These are phyloP conservation scores for Trifolium pratense DNA, from an alignment of 306 rosid species.

Conservation along the genomic window DNA sequence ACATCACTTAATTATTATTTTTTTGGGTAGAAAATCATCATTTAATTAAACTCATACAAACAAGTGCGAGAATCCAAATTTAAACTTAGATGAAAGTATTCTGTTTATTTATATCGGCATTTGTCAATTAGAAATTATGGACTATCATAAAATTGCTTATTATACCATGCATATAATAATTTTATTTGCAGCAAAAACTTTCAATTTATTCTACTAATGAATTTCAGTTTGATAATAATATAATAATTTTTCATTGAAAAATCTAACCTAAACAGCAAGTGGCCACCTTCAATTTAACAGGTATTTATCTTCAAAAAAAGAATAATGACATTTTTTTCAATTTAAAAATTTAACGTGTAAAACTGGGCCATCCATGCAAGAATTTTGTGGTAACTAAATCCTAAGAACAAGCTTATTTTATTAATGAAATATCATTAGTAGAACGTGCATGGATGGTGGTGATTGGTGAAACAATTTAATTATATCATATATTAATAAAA, in stretches of 20 bases:
- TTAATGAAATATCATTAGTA: slow-evolving; percentile 24
- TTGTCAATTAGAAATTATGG: too few relatives aligned
- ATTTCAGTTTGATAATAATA: neutral
- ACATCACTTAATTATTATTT: too few relatives aligned
- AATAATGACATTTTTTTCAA: neutral
- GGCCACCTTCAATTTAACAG: neutral
- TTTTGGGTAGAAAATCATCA: too few relatives aligned
- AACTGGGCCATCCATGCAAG: slow-evolving; percentile 26
- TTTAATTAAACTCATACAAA: too few relatives aligned
- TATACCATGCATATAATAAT: neutral
- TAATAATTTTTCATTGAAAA: too few relatives aligned
- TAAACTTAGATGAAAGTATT: too few relatives aligned
- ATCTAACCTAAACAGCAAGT: neutral
- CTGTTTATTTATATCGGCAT: too few relatives aligned
- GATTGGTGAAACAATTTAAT: slow-evolving; percentile 11
- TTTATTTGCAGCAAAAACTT: neutral
- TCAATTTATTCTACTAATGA: neutral
- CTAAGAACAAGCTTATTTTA: neutral
- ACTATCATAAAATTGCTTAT: neutral
- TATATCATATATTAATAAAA: neutral
- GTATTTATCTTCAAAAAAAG: neutral
- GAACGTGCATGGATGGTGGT: slow-evolving; percentile 45
- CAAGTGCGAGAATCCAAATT: too few relatives aligned
- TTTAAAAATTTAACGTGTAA: slow-evolving; percentile 23
- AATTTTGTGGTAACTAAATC: slow-evolving; percentile 15